Evolutionary conservation across 768 basidiomycete species (phyloP), one percentile per base, ranked within the genome.

Genomic region (Naganishia randhawae): DNA sequence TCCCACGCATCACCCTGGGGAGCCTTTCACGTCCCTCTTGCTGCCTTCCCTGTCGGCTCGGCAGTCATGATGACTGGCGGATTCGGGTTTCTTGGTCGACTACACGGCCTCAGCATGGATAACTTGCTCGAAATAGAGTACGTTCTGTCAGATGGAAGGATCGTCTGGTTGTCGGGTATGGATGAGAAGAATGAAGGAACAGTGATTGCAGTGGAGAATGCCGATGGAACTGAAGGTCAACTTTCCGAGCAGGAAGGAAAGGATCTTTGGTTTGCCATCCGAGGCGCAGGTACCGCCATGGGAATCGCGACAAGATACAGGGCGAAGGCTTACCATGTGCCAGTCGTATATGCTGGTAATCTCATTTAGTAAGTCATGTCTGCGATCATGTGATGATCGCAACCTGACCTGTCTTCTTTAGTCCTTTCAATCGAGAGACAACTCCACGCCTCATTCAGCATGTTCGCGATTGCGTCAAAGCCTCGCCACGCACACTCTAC

Each of bases 391-490:
- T 32, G 57, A 70, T 22, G 19, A 50, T 29, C 9, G 14, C 32
- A 3, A 55, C 27, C 27, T 50, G n/a, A 42, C 33, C 14, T 25
- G 32, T 22, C 35, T 37, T n/a, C 17, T 54, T 8, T 74, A 94
- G 92, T 79, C 89, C 90, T 41, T 96, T 95, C 82, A 87, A 91
- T 78, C 85, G 84, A 54, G 85, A 87, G n/a, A 94, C 91, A 0
- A 88, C 93, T 0, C 87, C 91, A 3, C 91, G 90, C 5, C 85
- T 95, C 51, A 86, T 96, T 76, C 88, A 87, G 71, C 93, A 95
- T 80, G 91, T 92, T 82, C 87, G 93, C 29, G 93, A 96, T 78
- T 93, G 91, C 74, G 85, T 94, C 82, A 94, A 94, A 76, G 86
- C 87, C 45, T 89, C 90, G 14, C 91, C 92, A 1, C 85, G 89